Base-by-base conservation (phyloP, 345 rosid genomes). In the Sisymbrium irio region DNA sequence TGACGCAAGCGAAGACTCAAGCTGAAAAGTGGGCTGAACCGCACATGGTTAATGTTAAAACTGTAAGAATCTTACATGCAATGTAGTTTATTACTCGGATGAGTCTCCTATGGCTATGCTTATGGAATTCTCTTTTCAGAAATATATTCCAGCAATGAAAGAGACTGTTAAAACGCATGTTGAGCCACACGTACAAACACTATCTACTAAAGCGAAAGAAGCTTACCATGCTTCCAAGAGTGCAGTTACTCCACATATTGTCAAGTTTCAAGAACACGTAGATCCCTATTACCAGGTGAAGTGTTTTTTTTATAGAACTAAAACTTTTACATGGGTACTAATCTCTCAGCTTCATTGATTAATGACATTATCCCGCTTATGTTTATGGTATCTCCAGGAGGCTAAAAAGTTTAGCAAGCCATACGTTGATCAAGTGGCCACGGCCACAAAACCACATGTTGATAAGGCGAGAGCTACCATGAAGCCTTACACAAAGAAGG, bases 1-100 rank as follows among this genome's bases (percentile, higher is more conserved):
- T 83, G 76, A 49, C 58, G 47, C 88, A 88, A 80, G 87, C 83
- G 25, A 92, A 85, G 68, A 74, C 78, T 39, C 85, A 75, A 68
- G 92, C 88, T 77, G 90, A 75, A 79, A 81, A 83, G 69, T 96
- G 94, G 96, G 94, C 90, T 66, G 81, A 84, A 77, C 99, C 99
- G 4, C 96, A 85, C 72, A 4, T 88, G 69, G 89, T 84, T 62
- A 83, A 69, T 39, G 67, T 92, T 54, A 86, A 85, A 87, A 89
- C 84, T 35, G 98, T 96, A 88, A 83, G 86, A 25, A 63, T 41
- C 65, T 32, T 77, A 70, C 25, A 1, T 0, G 18, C 27, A 28
- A 54, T 63, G 46, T 37, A n/a, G 7, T 14, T 14, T 36, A 12
- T 27, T 13, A 14, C 27, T 46, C 53, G 37, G 12, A 56, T 47